Evolutionary conservation across 179 eudicot genomes (phyloP).

Genomic region (Corrigiola litoralis): DNA sequence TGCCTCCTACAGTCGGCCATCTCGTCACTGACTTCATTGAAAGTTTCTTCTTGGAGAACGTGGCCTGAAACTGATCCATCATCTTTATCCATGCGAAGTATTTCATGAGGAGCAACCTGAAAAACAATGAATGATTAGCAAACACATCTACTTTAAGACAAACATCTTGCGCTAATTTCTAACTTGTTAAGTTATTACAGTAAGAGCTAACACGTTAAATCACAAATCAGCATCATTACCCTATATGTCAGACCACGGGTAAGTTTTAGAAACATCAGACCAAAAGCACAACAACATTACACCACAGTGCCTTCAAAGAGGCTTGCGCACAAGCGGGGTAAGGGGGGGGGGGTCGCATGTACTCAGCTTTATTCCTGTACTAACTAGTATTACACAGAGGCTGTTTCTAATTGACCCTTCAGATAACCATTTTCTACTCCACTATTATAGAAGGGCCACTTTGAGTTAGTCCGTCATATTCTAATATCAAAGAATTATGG

Average conservation of each 20-base stretch:
- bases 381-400: neutral
- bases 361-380: too few relatives aligned
- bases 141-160: neutral
- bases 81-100: conserved; percentile 61
- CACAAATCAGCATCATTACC: neutral
- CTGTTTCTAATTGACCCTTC: too few relatives aligned
- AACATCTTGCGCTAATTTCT: neutral
- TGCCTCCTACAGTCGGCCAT: conserved; percentile 36
- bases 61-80: conserved; percentile 46
- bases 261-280: too few relatives aligned
- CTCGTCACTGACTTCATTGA: conserved; percentile 32
- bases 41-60: conserved; percentile 30
- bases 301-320: too few relatives aligned
- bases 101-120: conserved; percentile 69
- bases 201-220: too few relatives aligned
- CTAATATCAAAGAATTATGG: too few relatives aligned
- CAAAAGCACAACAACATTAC: too few relatives aligned
- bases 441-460: too few relatives aligned
- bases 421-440: too few relatives aligned
- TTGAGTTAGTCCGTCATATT: too few relatives aligned
- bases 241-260: neutral
- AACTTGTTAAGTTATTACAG: neutral
- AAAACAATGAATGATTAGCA: neutral
- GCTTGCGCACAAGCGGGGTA: too few relatives aligned
- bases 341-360: too few relatives aligned